A percentile compares a stretch with the other conserved stretches of the same genome.
Conservation (phyloP, 2,329 filamentous ascomycete genomes). For the Hymenoscyphus linearis region DNA sequence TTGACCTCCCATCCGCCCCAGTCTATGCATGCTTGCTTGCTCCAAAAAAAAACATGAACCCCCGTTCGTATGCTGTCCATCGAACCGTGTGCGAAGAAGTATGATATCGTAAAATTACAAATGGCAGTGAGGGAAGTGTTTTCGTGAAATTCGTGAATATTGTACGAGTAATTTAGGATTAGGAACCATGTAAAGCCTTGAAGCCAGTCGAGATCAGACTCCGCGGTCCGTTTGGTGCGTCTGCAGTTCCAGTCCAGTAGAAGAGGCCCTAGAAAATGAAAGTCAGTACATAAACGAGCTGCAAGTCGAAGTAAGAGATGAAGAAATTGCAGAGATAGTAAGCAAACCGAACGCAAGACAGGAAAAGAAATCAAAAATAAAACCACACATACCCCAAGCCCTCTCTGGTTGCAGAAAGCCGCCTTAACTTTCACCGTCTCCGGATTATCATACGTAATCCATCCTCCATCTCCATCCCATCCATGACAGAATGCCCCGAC, state of each 20-base stretch:
- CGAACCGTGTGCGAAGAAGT: too few relatives aligned
- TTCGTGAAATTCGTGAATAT: neutral
- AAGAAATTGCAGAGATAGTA: neutral
- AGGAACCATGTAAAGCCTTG: conserved; percentile 45
- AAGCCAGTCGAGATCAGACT: conserved; percentile 57
- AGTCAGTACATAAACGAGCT: neutral
- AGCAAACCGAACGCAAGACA: neutral
- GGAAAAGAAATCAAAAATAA: neutral
- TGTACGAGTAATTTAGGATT: too few relatives aligned
- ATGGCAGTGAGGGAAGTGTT: too few relatives aligned
- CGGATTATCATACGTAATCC: conserved; percentile 75
- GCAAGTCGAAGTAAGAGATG: neutral
- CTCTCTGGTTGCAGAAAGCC: conserved; percentile 63
- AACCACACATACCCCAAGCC: conserved; percentile 50
- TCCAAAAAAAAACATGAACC: too few relatives aligned
- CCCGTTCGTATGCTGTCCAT: too few relatives aligned
- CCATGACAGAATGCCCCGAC: conserved; percentile 69
- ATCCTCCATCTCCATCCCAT: conserved; percentile 68
- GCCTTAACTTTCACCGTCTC: conserved; percentile 73
- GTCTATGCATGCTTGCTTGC: too few relatives aligned
- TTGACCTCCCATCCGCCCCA: too few relatives aligned
- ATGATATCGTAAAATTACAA: too few relatives aligned
- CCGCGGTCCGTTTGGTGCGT: conserved; percentile 53
- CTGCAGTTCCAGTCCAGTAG: conserved; percentile 75
- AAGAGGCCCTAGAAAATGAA: conserved; percentile 56